Conservation (phyloP, 495 filamentous ascomycete genomes). For the Oleoguttula mirabilis region DNA sequence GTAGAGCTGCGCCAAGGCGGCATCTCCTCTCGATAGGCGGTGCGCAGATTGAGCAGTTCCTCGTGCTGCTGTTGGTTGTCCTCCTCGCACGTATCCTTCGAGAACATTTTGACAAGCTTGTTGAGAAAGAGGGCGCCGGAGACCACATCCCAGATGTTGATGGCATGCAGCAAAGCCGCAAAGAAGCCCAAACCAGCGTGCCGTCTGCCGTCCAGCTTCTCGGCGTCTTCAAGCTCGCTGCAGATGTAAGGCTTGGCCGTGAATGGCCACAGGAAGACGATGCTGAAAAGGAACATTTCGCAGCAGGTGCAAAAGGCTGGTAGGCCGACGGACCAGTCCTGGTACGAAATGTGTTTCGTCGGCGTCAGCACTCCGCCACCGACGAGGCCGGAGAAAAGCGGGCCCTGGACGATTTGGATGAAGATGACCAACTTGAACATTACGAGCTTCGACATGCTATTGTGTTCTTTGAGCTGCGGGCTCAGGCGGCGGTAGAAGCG, state of each 20-base stretch:
- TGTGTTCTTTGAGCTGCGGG: neutral
- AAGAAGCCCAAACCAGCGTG: too few species aligned
- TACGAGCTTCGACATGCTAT: conserved; percentile 3
- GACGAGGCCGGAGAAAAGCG: conserved; percentile 4
- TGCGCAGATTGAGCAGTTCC: too few species aligned
- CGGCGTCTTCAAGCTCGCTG: neutral
- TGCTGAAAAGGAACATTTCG: neutral
- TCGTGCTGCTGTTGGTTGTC: too few species aligned
- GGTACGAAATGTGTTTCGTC: neutral
- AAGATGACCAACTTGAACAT: conserved; percentile 9
- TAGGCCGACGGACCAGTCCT: conserved; percentile 5
- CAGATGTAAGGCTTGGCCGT: neutral
- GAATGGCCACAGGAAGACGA: neutral
- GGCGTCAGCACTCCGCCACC: conserved; percentile 2
- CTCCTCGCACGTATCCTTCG: too few species aligned
- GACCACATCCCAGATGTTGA: neutral
- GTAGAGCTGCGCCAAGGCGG: too few species aligned
- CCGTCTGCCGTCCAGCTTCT: neutral
- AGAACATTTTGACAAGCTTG: neutral
- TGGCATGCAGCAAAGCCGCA: neutral
- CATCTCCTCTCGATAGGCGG: too few species aligned
- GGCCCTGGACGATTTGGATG: conserved; percentile 8
- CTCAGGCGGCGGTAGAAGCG: neutral
- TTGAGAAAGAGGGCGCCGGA: neutral
- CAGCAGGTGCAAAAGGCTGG: neutral